Base-by-base conservation (phyloP, 2,329 filamentous ascomycete species). In the Alternaria rosae region DNA sequence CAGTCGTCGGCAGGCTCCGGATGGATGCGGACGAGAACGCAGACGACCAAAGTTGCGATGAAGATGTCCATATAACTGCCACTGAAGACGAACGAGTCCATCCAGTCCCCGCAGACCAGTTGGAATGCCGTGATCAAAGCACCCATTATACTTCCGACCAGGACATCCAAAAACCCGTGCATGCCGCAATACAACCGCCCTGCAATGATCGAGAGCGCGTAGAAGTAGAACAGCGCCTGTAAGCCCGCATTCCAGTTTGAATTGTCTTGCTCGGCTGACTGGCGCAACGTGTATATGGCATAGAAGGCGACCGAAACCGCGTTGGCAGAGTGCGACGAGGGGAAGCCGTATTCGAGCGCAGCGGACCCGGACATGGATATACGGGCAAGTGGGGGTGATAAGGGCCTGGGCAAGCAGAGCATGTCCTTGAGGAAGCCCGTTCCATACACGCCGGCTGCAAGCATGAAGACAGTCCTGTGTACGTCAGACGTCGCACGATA, bases 321-420 rank as follows among this genome's bases (percentile, higher is more conserved):
- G 78, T 99, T 99, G 51, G 95, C 95, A 13, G 94, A 97, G 78
- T 99, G 95, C 0, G 95, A 98, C 9, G 94, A 97, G 0, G 95
- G 95, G 71, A 98, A 98, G 20, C 95, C 95, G 77, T 99, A 99
- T 77, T 99, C 95, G 57, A 99, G 86, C 10, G 94, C 93, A 4
- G 92, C 94, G 6, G 93, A 97, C 4, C 94, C 94, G 53, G 94
- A 98, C 94, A 97, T 97, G 69, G 94, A 97, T 78, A 99, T 98
- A 55, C 95, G 89, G 62, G 96, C 90, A 15, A 99, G 85, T 1
- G 95, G 95, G 20, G 95, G 95, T 5, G 94, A 97, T 21, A 98
- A 83, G 2, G 95, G 95, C 26, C 95, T 89, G 13, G 95, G 95
- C 17, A 99, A 87, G 74, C 95, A 98, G 73, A 94, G 88, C 80